phyloP scores from a whole-genome alignment of 2,329 filamentous ascomycete species.

The Colletotrichum gloeosporioides region DNA sequence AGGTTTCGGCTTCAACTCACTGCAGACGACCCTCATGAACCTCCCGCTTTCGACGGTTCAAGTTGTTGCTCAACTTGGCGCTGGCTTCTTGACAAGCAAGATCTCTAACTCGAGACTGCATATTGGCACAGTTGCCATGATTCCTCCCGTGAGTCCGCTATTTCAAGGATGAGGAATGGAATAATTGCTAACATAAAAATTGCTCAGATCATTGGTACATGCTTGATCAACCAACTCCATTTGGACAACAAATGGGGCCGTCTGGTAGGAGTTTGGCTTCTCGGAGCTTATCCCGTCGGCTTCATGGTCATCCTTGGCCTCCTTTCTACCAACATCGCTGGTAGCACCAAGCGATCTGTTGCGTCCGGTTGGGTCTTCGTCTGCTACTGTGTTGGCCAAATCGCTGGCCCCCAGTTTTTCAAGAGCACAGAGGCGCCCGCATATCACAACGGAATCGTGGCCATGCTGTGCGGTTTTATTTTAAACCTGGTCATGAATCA shows the following conservation, averaged over 20 bases:
- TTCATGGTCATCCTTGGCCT: constrained; percentile 18
- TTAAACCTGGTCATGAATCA: constrained; percentile 14
- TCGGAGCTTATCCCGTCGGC: constrained; percentile 15
- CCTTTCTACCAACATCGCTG: constrained; percentile 33
- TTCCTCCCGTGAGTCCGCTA: constrained; percentile 1
- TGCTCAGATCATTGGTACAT: constrained; percentile 9
- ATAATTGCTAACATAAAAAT: background rate
- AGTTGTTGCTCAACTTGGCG: constrained; percentile 5
- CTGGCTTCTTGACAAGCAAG: constrained; percentile 11
- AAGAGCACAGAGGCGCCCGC: constrained; percentile 22
- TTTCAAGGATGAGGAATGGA: background rate
- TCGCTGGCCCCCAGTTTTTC: constrained; percentile 36
- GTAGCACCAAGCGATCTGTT: constrained; percentile 31
- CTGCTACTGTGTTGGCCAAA: constrained; percentile 34
- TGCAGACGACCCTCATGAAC: constrained; percentile 61
- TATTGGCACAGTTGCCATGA: constrained; percentile 7
- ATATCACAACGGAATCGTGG: constrained; percentile 16
- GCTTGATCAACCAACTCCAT: constrained; percentile 16
- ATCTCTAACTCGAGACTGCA: constrained; percentile 2
- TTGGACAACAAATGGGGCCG: constrained; percentile 17
- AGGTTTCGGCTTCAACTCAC: constrained; percentile 58
- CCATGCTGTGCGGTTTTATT: constrained; percentile 7
- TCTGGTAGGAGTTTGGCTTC: constrained; percentile 11
- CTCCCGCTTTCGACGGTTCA: constrained; percentile 44
- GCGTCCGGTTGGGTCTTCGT: constrained; percentile 34